These are phyloP conservation scores for Cenchrus purpureus DNA, from an alignment of 176 grass and related monocot species.

Conservation along the genomic window DNA sequence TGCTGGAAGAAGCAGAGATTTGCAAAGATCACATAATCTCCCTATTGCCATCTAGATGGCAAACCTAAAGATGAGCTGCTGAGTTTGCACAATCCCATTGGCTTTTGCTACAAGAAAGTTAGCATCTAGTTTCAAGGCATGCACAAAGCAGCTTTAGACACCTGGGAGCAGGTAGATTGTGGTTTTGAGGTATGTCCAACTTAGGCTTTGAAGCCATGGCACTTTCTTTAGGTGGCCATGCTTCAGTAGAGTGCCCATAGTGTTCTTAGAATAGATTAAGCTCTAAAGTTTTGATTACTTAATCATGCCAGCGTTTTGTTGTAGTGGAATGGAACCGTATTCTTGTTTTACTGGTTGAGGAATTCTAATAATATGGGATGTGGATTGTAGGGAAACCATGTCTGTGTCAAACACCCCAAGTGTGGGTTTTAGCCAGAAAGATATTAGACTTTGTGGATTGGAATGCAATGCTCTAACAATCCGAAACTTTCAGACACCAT, in stretches of 20 bases:
- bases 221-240: background rate
- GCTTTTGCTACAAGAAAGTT: background rate
- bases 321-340: background rate
- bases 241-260: background rate
- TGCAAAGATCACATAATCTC: background rate
- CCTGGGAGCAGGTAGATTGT: background rate
- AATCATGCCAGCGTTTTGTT: background rate
- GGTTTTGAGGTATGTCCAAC: constrained; percentile 4
- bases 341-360: background rate
- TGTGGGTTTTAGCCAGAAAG: background rate
- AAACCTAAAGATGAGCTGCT: constrained; percentile 35
- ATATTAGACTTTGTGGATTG: background rate
- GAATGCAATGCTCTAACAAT: background rate
- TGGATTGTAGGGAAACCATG: background rate
- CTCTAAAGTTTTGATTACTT: background rate
- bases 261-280: constrained; percentile 15
- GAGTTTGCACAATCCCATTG: background rate
- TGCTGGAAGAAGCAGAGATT: background rate
- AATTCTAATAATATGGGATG: background rate
- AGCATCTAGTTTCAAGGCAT: background rate
- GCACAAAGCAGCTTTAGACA: constrained; percentile 3
- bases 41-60: background rate
- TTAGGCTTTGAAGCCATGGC: background rate
- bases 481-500: background rate
- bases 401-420: background rate